Percentiles rank a stretch among this genome's conserved stretches.
Conservation (phyloP, 345 rosid species). For the Laguncularia racemosa region DNA sequence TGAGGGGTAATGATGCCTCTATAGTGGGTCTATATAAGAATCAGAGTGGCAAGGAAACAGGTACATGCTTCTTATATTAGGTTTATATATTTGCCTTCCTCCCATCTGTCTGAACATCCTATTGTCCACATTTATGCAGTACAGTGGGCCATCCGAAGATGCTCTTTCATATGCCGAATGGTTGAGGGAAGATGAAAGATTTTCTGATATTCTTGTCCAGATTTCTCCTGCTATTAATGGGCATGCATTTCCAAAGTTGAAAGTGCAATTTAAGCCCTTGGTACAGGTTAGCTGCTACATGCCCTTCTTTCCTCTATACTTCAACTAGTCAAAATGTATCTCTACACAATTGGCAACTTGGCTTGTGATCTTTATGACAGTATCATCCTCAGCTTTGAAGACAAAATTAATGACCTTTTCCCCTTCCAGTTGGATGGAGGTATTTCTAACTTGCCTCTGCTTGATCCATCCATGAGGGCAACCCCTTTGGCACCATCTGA, state of each 20-base stretch:
- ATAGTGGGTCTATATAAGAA: background rate
- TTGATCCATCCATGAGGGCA: slow-evolving; percentile 67
- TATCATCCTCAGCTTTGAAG: background rate
- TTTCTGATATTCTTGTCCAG: slow-evolving; percentile 76
- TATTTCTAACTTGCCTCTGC: slow-evolving; percentile 71
- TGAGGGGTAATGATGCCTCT: no score
- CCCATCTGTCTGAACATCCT: slow-evolving; percentile 1
- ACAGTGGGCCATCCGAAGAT: slow-evolving; percentile 78
- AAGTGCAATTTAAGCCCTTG: slow-evolving; percentile 80
- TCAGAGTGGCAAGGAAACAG: background rate
- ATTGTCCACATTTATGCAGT: slow-evolving; percentile 43
- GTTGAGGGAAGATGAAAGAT: slow-evolving; percentile 57
- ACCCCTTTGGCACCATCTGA: slow-evolving; percentile 68
- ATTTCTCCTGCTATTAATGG: slow-evolving; percentile 65
- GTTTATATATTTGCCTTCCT: background rate
- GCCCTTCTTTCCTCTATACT: background rate
- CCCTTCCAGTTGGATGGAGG: slow-evolving; percentile 69
- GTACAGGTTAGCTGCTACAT: slow-evolving; percentile 60
- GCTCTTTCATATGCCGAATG: slow-evolving; percentile 77
- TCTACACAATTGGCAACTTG: background rate
- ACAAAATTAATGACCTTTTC: slow-evolving; percentile 3
- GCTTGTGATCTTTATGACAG: no score
- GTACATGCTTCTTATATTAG: background rate
- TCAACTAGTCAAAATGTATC: background rate
- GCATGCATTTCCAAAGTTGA: slow-evolving; percentile 84